Conservation (phyloP, 305 asterid genomes). For the Fraxinus latifolia region DNA sequence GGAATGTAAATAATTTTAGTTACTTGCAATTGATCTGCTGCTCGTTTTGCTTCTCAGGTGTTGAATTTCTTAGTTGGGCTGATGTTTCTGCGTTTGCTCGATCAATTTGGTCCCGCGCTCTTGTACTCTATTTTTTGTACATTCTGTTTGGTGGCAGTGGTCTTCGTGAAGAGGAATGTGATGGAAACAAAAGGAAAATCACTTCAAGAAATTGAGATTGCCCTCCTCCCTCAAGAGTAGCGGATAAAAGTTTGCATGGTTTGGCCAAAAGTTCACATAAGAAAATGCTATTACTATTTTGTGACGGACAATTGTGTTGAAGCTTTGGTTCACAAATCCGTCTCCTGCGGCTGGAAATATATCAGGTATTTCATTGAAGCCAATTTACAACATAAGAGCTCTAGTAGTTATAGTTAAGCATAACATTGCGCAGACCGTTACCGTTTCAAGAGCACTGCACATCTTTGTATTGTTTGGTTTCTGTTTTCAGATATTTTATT, state of each 20-base stretch:
- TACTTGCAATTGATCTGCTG: background rate
- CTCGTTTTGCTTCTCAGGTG: conserved; percentile 40
- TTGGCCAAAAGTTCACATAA: background rate
- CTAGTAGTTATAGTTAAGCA: background rate
- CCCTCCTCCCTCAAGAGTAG: conserved; percentile 61
- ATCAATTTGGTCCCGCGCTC: conserved; percentile 64
- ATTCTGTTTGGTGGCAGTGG: conserved; percentile 71
- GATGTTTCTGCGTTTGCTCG: conserved; percentile 77
- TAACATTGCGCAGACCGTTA: background rate
- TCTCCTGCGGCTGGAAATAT: background rate
- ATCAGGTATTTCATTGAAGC: background rate
- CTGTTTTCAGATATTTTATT: background rate
- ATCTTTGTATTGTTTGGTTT: background rate
- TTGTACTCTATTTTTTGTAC: conserved; percentile 65
- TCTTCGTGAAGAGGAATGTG: conserved; percentile 65
- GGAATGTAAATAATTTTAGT: background rate
- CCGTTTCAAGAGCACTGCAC: background rate
- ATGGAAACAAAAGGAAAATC: conserved; percentile 90
- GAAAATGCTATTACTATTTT: background rate
- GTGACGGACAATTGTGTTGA: background rate
- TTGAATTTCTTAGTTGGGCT: conserved; percentile 80
- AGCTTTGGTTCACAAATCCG: background rate
- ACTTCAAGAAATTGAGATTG: conserved; percentile 93
- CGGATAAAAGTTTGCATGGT: background rate
- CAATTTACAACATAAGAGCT: background rate